Percentiles rank a stretch among this genome's conserved stretches.
These are phyloP conservation scores for Calonectria pteridis DNA, from an alignment of 2,329 filamentous ascomycete species.

Conservation along the genomic window DNA sequence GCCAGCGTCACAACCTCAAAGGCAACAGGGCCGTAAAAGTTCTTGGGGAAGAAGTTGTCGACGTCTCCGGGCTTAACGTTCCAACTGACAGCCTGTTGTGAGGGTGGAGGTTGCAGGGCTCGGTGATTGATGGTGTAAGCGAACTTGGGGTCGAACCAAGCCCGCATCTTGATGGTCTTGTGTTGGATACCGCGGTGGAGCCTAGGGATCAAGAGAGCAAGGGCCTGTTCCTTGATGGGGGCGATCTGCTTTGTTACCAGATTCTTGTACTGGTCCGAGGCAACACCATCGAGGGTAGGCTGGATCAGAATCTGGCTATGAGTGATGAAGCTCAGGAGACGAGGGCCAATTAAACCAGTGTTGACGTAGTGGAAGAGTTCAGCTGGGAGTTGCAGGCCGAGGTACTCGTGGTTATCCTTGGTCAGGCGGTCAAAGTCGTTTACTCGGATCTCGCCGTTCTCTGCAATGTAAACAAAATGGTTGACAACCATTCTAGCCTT, in stretches of 20 bases:
- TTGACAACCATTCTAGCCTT: slow-evolving; percentile 87
- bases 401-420: slow-evolving; percentile 87
- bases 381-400: slow-evolving; percentile 89
- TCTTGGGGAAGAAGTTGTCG: slow-evolving; percentile 58
- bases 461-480: slow-evolving; percentile 86
- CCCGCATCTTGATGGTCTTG: slow-evolving; percentile 80
- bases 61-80: slow-evolving; percentile 74
- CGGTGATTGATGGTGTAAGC: slow-evolving; percentile 76
- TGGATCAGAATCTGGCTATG: slow-evolving; percentile 82
- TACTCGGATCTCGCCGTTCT: slow-evolving; percentile 81
- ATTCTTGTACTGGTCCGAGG: slow-evolving; percentile 82
- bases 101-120: slow-evolving; percentile 61
- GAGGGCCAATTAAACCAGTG: slow-evolving; percentile 81
- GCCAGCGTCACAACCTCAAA: slow-evolving; percentile 76
- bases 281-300: slow-evolving; percentile 88
- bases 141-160: slow-evolving; percentile 85
- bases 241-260: slow-evolving; percentile 82
- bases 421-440: slow-evolving; percentile 81
- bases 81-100: slow-evolving; percentile 71
- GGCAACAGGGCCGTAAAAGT: slow-evolving; percentile 59
- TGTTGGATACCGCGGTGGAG: slow-evolving; percentile 87
- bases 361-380: slow-evolving; percentile 94
- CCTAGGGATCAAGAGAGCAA: slow-evolving; percentile 82
- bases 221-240: slow-evolving; percentile 79
- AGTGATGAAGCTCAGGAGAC: slow-evolving; percentile 85